Conservation (phyloP, 169 alveolate species). For the Perkinsus chesapeaki region DNA sequence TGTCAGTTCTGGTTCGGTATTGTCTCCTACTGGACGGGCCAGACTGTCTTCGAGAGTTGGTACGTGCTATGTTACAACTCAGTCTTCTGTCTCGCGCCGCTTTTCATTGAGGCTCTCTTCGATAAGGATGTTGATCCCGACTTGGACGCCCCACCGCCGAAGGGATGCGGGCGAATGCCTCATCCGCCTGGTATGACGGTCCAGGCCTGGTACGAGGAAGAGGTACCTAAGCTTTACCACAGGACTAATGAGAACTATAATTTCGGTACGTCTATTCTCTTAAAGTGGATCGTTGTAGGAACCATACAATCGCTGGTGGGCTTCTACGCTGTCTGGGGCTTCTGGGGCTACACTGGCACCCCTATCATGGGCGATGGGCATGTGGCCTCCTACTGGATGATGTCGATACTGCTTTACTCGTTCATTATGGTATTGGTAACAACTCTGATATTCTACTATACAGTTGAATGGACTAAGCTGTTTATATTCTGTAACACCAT, state of each 20-base stretch:
- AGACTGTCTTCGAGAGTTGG: slow-evolving; percentile 76
- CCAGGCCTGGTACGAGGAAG: background rate
- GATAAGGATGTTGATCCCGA: slow-evolving; percentile 54
- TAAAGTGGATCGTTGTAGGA: background rate
- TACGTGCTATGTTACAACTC: slow-evolving; percentile 70
- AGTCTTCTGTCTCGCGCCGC: slow-evolving; percentile 66
- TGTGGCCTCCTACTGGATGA: background rate
- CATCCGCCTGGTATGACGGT: background rate
- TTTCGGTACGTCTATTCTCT: background rate
- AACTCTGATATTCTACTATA: background rate
- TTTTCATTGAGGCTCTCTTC: slow-evolving; percentile 52
- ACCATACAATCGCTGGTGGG: background rate
- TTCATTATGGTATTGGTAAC: background rate
- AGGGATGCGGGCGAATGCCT: background rate
- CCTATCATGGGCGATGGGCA: background rate
- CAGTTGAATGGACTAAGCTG: background rate
- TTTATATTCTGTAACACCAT: background rate
- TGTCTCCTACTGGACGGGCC: slow-evolving; percentile 53
- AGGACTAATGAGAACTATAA: background rate
- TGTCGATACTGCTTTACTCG: background rate
- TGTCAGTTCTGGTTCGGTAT: slow-evolving; percentile 61
- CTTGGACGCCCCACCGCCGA: background rate
- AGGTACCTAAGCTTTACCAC: background rate
- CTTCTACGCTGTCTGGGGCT: background rate
- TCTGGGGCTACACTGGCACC: background rate